These are phyloP conservation scores for Fraxinus floribunda DNA, from an alignment of 305 asterid genomes.

Conservation along the genomic window DNA sequence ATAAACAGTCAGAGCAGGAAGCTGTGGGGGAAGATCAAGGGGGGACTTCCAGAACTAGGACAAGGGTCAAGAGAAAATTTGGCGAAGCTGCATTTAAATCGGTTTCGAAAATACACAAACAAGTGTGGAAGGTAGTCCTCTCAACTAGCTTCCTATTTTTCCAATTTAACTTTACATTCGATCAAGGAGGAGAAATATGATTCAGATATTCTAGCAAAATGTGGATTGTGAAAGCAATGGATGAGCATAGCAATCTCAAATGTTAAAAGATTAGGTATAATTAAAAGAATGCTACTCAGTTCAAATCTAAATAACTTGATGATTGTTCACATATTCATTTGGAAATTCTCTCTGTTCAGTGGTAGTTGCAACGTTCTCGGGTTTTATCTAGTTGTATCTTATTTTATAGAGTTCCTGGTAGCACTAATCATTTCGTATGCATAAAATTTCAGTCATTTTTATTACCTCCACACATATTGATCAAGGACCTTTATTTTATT, in stretches of 20 bases:
- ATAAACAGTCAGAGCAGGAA: constrained; percentile 12
- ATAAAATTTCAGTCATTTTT: too few relatives aligned
- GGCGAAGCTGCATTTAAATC: constrained; percentile 23
- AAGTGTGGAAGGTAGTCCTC: constrained; percentile 44
- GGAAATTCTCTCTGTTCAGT: neutral
- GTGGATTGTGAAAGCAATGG: neutral
- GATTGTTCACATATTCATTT: neutral
- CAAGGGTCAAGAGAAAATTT: constrained; percentile 39
- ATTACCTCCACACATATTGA: neutral
- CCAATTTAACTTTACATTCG: neutral
- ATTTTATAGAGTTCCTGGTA: neutral
- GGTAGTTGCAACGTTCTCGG: neutral
- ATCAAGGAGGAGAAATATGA: neutral
- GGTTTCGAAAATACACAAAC: constrained; percentile 36
- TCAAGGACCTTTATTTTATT: neutral
- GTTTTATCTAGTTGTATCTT: neutral
- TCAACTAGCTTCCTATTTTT: neutral
- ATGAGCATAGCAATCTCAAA: neutral
- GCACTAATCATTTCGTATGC: neutral
- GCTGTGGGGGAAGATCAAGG: neutral
- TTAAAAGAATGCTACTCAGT: neutral
- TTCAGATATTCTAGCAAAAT: neutral
- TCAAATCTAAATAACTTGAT: neutral
- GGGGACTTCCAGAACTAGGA: constrained; percentile 16
- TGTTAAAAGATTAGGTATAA: neutral